These are phyloP conservation scores for Fusarium praegraminearum DNA, from an alignment of 2,329 filamentous ascomycete species.

Conservation along the genomic window DNA sequence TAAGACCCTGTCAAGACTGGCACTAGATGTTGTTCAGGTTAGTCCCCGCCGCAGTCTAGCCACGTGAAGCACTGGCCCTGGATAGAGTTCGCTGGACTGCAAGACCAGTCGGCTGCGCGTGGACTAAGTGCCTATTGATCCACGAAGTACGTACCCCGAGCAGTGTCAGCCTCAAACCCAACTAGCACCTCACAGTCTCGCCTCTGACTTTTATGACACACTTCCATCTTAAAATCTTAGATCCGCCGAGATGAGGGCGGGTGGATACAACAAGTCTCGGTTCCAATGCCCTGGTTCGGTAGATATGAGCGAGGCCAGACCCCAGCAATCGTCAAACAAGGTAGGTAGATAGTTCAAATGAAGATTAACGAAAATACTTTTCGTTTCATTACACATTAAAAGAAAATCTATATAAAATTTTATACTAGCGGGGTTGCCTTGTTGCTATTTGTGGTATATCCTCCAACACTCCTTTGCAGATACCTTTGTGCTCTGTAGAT, in stretches of 20 bases:
- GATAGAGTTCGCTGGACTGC: background rate
- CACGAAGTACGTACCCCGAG: too few relatives aligned
- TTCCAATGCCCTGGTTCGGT: background rate
- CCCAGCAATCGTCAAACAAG: too few relatives aligned
- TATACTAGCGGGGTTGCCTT: background rate
- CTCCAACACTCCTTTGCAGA: background rate
- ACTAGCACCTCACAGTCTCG: background rate
- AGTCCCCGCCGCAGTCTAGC: background rate
- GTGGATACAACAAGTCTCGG: background rate
- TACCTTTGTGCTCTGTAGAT: background rate
- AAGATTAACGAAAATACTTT: slow-evolving; percentile 5
- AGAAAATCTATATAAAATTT: slow-evolving; percentile 17
- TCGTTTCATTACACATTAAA: slow-evolving; percentile 34
- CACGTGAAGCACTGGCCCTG: background rate
- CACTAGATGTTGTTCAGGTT: background rate
- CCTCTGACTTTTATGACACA: background rate
- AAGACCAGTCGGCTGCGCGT: too few relatives aligned
- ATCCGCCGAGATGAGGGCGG: background rate
- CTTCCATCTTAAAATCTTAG: background rate
- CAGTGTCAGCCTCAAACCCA: background rate
- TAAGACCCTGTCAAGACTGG: background rate
- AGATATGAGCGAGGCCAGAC: background rate
- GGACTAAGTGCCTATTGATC: too few relatives aligned
- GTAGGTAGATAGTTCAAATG: background rate
- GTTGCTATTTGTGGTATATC: background rate